These are phyloP conservation scores for Apiospora phragmitis DNA, from an alignment of 2,329 filamentous ascomycete genomes.

Conservation along the genomic window DNA sequence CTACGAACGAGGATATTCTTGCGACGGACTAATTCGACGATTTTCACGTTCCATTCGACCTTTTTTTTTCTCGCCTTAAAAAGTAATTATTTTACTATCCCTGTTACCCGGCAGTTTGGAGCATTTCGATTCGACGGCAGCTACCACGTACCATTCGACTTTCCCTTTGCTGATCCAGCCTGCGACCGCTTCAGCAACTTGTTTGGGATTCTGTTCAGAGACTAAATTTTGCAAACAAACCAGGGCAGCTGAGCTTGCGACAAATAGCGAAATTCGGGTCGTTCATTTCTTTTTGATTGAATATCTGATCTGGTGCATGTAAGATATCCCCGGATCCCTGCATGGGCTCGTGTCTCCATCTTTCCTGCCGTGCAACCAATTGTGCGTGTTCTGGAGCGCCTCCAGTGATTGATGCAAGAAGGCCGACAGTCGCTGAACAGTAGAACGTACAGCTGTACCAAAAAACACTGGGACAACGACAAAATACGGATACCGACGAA, in stretches of 20 bases:
- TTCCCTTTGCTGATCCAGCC: not conserved
- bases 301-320: not conserved
- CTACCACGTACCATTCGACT: not conserved
- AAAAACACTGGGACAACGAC: not conserved
- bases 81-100: slow-evolving; percentile 8
- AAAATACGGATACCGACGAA: not conserved
- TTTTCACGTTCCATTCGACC: not conserved
- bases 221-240: not conserved
- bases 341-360: not conserved
- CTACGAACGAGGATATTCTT: not conserved
- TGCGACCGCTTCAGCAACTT: not conserved
- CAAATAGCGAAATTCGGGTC: not conserved
- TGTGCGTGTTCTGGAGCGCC: not conserved
- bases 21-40: slow-evolving; percentile 5
- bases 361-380: not conserved
- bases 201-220: not conserved
- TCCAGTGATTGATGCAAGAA: not conserved
- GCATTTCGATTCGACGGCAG: not conserved
- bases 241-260: slow-evolving; percentile 1
- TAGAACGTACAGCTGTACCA: not conserved
- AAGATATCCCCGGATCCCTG: not conserved
- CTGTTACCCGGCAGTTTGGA: not conserved
- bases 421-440: not conserved
- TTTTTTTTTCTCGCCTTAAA: not conserved
- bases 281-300: slow-evolving; percentile 1